phyloP scores from a whole-genome alignment of 1,139 yeast species.

The Eremothecium sinecaudum region DNA sequence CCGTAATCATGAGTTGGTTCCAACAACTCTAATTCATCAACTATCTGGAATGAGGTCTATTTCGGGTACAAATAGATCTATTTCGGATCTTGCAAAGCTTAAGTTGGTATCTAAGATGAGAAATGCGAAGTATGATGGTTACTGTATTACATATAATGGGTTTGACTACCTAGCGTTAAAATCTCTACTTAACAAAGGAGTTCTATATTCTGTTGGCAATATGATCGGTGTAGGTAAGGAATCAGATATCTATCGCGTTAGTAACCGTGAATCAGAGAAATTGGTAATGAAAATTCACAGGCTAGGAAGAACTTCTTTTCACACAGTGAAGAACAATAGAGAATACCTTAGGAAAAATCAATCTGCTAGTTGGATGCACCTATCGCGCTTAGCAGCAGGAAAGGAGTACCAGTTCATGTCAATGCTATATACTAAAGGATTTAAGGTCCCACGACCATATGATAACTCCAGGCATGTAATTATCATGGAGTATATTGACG shows the following conservation, averaged over 20 bases:
- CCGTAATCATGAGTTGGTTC: conserved; percentile 88
- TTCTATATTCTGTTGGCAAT: conserved; percentile 70
- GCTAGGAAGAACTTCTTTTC: conserved; percentile 85
- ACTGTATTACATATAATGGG: conserved; percentile 78
- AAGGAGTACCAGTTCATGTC: conserved; percentile 87
- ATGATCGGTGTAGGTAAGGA: conserved; percentile 97
- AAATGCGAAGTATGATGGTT: conserved; percentile 89
- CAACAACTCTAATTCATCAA: conserved; percentile 73
- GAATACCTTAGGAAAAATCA: conserved; percentile 64
- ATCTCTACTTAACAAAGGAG: conserved; percentile 64
- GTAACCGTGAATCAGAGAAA: conserved; percentile 54
- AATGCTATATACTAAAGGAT: conserved; percentile 62
- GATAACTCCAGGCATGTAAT: conserved; percentile 89
- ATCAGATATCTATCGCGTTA: conserved; percentile 86
- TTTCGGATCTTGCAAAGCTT: conserved; percentile 79
- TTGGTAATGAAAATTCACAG: conserved; percentile 84
- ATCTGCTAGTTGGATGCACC: conserved; percentile 76
- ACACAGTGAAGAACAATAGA: conserved; percentile 85
- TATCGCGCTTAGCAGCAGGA: conserved; percentile 82
- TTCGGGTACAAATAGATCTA: conserved; percentile 68
- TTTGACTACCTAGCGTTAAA: conserved; percentile 85
- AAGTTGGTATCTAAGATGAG: conserved; percentile 67
- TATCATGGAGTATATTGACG: conserved; percentile 83
- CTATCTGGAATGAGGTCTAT: conserved; percentile 70
- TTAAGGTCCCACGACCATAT: conserved; percentile 78